Conservation (phyloP, 768 basidiomycete genomes). For the Filobasidium wieringae region DNA sequence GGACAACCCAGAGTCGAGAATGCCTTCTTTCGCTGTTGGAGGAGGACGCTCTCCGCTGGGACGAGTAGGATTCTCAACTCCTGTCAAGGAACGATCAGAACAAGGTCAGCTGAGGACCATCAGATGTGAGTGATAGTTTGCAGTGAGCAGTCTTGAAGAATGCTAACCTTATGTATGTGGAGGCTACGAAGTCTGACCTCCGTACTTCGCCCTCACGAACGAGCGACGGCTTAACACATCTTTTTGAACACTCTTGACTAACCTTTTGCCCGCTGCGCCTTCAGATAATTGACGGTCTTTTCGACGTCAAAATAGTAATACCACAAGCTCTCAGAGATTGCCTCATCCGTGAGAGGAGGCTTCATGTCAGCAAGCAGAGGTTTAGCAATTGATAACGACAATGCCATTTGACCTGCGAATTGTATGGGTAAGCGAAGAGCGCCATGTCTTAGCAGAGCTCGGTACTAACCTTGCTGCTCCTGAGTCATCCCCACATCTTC, state of each 20-base stretch:
- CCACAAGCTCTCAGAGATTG: slow-evolving; percentile 73
- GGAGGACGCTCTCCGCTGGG: neutral
- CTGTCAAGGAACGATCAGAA: slow-evolving; percentile 3
- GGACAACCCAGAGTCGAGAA: slow-evolving; percentile 15
- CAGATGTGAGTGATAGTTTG: slow-evolving; percentile 12
- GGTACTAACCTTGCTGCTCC: slow-evolving; percentile 60
- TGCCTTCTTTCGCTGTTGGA: neutral
- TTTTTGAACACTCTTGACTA: slow-evolving; percentile 44
- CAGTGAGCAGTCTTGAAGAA: slow-evolving; percentile 22
- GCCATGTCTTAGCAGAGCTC: neutral
- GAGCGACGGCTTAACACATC: slow-evolving; percentile 32
- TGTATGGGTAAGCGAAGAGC: neutral
- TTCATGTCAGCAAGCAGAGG: slow-evolving; percentile 54
- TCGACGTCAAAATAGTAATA: slow-evolving; percentile 77
- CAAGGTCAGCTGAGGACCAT: neutral
- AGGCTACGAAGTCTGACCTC: too few species aligned
- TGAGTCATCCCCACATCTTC: slow-evolving; percentile 48
- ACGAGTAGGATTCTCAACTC: neutral
- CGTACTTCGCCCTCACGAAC: slow-evolving; percentile 21
- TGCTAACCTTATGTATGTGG: neutral
- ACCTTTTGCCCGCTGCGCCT: slow-evolving; percentile 61
- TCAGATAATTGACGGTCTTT: slow-evolving; percentile 59
- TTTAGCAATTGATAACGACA: slow-evolving; percentile 58
- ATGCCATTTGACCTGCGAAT: slow-evolving; percentile 55
- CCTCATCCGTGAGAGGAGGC: slow-evolving; percentile 56